Conservation (phyloP, 2,329 filamentous ascomycete genomes). For the Blastomyces gilchristii region DNA sequence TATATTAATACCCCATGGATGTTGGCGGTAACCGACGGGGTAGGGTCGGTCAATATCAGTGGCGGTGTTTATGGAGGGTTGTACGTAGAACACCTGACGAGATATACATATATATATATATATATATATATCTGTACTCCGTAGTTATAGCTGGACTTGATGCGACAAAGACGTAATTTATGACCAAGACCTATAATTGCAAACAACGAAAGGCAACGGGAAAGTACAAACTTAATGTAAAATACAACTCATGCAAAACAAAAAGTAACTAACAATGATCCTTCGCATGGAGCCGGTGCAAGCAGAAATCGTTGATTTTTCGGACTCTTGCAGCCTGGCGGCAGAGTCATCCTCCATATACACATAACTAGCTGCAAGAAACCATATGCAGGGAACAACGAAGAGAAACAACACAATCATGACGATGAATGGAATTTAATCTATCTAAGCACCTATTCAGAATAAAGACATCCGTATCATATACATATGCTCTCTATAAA, state of each 20-base stretch:
- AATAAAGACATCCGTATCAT: neutral
- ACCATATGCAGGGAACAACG: neutral
- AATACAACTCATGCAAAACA: neutral
- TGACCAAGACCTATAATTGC: neutral
- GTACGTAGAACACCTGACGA: neutral
- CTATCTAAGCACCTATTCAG: neutral
- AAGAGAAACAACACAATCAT: neutral
- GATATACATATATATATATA: neutral
- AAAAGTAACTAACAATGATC: neutral
- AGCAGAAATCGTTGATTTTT: neutral
- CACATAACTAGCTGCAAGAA: no score
- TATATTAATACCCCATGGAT: constrained; percentile 4
- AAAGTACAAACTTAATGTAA: neutral
- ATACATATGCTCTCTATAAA: neutral
- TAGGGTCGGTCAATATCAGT: neutral
- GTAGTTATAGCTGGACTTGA: neutral
- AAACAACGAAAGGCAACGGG: neutral
- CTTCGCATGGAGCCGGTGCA: neutral
- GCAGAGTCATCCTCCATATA: no score
- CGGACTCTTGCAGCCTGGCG: neutral
- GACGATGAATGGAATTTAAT: neutral
- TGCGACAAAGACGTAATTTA: neutral
- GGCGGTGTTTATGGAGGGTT: neutral
- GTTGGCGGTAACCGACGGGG: neutral
- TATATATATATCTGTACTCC: neutral